Conservation (phyloP, 495 filamentous ascomycete species). For the Clavariopsis aquatica region DNA sequence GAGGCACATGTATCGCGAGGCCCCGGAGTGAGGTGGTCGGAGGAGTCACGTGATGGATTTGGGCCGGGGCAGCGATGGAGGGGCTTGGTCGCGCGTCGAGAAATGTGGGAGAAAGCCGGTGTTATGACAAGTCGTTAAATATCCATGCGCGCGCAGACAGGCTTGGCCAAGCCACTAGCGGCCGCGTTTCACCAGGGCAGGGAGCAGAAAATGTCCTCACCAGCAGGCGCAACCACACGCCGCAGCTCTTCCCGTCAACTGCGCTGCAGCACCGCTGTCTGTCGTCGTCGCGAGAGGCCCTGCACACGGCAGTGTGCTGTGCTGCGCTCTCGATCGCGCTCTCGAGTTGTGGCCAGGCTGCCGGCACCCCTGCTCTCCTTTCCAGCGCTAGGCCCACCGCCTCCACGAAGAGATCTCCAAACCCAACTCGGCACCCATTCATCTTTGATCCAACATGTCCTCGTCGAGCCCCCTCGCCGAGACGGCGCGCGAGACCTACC, state of each 20-base stretch:
- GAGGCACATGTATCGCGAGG: neutral
- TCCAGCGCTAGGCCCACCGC: constrained; percentile 4
- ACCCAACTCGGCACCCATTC: neutral
- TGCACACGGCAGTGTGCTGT: neutral
- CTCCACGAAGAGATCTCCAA: constrained; percentile 6
- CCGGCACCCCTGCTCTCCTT: neutral
- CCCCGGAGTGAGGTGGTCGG: neutral
- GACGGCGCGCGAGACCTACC: neutral
- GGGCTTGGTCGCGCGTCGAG: neutral
- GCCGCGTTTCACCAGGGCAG: neutral
- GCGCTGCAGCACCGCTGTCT: neutral
- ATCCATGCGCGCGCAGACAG: neutral
- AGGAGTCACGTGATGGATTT: neutral
- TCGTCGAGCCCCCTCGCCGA: neutral
- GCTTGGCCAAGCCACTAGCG: neutral
- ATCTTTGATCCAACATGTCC: neutral
- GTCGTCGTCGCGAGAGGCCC: neutral
- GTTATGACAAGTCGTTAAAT: neutral
- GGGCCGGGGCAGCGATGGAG: neutral
- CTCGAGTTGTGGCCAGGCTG: neutral
- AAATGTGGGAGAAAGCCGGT: constrained; percentile 1
- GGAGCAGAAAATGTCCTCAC: neutral
- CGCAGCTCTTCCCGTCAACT: neutral
- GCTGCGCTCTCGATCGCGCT: neutral
- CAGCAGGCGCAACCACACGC: neutral